Conservation (phyloP, 441 rosid genomes). For the Biscutella laevigata region DNA sequence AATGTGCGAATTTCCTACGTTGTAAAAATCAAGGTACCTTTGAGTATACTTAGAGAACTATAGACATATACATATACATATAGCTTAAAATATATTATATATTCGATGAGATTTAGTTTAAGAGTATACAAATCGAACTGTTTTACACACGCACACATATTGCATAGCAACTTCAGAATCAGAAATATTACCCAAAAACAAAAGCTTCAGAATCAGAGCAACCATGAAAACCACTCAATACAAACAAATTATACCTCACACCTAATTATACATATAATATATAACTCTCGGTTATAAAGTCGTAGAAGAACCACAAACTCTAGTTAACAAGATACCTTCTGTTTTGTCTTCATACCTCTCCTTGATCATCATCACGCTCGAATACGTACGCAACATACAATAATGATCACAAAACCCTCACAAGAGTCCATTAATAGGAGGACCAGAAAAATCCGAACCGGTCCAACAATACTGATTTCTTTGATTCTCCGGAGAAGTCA, state of each 20-base stretch:
- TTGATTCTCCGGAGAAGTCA: constrained; percentile 21
- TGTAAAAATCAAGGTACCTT: no score
- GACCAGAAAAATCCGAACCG: constrained; percentile 26
- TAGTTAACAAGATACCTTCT: constrained; percentile 11
- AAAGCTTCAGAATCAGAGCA: constrained; percentile 5
- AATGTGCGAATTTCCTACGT: no score
- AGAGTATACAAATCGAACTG: constrained; percentile 9
- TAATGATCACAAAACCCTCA: constrained; percentile 8
- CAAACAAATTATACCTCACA: constrained; percentile 6
- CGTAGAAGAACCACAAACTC: constrained; percentile 7
- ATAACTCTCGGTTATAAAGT: background rate
- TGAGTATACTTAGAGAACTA: background rate
- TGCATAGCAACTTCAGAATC: constrained; percentile 12
- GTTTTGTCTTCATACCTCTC: background rate
- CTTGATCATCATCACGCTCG: constrained; percentile 3
- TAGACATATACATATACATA: no score
- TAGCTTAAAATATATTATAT: background rate
- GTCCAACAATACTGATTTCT: constrained; percentile 22
- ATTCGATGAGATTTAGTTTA: background rate
- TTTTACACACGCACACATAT: constrained; percentile 10
- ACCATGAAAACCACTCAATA: constrained; percentile 21
- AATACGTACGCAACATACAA: constrained; percentile 11
- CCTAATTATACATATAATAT: background rate
- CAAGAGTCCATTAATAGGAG: constrained; percentile 16
- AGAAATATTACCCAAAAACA: no score